These are phyloP conservation scores for Annona cherimola DNA, from an alignment of 164 flowering plant species.

Conservation along the genomic window DNA sequence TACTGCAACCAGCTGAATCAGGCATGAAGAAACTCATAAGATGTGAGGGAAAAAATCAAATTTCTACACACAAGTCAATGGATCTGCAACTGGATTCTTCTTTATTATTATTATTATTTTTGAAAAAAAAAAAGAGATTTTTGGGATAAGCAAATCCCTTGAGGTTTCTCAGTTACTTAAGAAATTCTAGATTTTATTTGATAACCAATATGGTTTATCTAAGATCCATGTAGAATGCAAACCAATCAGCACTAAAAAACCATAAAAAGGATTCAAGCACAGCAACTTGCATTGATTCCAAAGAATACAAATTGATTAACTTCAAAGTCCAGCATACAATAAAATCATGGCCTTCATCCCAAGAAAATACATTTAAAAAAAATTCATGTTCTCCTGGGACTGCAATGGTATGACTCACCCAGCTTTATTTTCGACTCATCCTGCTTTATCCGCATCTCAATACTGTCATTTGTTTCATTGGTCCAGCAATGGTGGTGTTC, in stretches of 20 bases:
- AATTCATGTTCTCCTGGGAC: too few relatives aligned
- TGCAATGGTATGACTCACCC: too few relatives aligned
- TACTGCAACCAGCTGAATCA: slow-evolving; percentile 72
- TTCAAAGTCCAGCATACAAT: too few relatives aligned
- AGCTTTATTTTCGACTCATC: too few relatives aligned
- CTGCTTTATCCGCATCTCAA: too few relatives aligned
- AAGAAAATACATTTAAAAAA: too few relatives aligned
- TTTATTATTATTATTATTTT: too few relatives aligned
- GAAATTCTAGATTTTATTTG: neutral
- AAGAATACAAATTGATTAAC: neutral
- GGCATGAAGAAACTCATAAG: slow-evolving; percentile 4
- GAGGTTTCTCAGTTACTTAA: neutral
- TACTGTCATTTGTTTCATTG: too few relatives aligned
- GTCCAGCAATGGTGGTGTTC: too few relatives aligned
- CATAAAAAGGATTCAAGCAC: neutral
- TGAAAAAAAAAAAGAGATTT: too few relatives aligned
- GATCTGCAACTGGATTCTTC: too few relatives aligned
- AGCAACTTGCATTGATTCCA: neutral
- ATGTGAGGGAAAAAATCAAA: neutral
- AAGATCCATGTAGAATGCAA: neutral
- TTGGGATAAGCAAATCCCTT: neutral
- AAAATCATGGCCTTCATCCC: too few relatives aligned
- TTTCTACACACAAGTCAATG: neutral
- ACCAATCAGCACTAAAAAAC: neutral
- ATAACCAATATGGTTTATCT: neutral